Base-by-base conservation (phyloP, 768 basidiomycete genomes). In the Termitomyces sp. region DNA sequence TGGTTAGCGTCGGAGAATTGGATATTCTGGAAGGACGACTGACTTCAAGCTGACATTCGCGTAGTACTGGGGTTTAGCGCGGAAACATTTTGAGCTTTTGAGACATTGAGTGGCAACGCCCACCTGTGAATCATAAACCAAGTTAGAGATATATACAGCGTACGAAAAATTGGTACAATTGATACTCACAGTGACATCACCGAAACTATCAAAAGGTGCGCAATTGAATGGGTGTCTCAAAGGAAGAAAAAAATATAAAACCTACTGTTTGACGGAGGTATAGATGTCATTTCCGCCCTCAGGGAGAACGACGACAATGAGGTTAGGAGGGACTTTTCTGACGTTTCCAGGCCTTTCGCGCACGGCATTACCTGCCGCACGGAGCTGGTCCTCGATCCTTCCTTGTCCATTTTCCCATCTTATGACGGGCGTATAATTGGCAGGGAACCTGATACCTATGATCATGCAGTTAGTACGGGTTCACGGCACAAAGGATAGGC, bases 31-130 rank as follows among this genome's bases (percentile, higher is more conserved):
- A 18, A 10, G 24, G 26, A 42, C 10, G 26, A 30, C 22, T 63
- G 55, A 90, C 90, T 93, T 93, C 33, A 93, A 69, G 62, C 82
- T 85, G 6, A 92, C 87, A 59, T 93, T 93, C 0, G 91, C 91
- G 58, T 79, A 93, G 64, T 92, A 93, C 61, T 93, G 91, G 0
- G 82, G 71, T 58, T 85, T 91, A 0, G 88, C 90, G 4, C 80
- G 74, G 62, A 72, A 79, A 65, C 87, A 88, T 64, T 91, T 91
- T 5, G 68, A 71, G 18, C 78, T 77, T 68, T 89, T 89, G 64
- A 93, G 63, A 67, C 91, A 93, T 60, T 93, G 91, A 0, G 91
- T 93, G 0, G 90, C 84, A 8, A 91, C 84, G 26, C 91, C 91
- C 64, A 80, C 77, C 84, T 88, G 64, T 30, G 20, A 53, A 26